phyloP scores from a whole-genome alignment of 176 grass and related monocot species.

The Phragmites australis region DNA sequence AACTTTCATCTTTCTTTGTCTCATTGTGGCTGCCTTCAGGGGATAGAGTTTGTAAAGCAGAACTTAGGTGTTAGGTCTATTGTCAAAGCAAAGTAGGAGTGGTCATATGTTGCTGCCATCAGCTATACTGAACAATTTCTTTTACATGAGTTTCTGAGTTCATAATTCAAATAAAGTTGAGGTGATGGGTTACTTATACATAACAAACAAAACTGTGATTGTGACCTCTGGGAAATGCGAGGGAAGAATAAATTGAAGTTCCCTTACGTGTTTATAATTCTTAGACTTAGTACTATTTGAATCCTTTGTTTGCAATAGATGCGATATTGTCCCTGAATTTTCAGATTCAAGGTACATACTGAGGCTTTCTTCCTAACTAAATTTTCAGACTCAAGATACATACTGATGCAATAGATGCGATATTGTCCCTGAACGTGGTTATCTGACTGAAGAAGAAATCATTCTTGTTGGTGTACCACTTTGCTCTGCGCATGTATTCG shows the following conservation, averaged over 20 bases:
- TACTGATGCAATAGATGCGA: too few relatives aligned
- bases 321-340: background rate
- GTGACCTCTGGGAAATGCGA: background rate
- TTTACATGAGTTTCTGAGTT: background rate
- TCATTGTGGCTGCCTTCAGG: background rate
- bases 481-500: background rate
- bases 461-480: background rate
- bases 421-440: too few relatives aligned
- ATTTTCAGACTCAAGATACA: too few relatives aligned
- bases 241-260: background rate
- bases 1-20: background rate
- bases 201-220: background rate
- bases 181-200: background rate
- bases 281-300: background rate
- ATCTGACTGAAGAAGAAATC: background rate
- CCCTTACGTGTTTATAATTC: background rate
- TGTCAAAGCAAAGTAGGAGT: too few relatives aligned
- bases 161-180: background rate
- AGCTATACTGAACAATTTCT: background rate
- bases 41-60: background rate
- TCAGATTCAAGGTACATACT: background rate
- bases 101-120: background rate
- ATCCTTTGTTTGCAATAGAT: background rate
- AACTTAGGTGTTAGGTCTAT: background rate
- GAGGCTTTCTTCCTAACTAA: background rate